Evolutionary conservation across 2,329 filamentous ascomycete species (phyloP), one percentile per base, ranked within the genome.

Genomic region (Cladosporium sphaerospermum): DNA sequence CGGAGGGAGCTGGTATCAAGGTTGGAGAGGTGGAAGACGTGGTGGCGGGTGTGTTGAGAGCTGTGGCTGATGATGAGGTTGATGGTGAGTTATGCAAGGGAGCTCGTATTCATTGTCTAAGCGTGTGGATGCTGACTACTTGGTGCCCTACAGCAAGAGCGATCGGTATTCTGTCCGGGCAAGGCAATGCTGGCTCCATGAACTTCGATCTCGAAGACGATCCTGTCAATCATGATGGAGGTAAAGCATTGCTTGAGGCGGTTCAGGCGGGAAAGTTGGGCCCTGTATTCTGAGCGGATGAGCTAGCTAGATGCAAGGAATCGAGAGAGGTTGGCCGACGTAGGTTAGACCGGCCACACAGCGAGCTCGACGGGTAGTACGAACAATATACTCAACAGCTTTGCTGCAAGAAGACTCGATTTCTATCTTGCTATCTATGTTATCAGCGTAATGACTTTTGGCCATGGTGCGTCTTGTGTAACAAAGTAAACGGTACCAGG

Each of bases 181-280:
- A 54, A 18, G 48, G 55, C 11, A 47, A 34, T 11, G 43, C 46
- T 0, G 58, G 58, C 16, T 58, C 59, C 36, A 47, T 50, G 50
- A 62, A 61, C 19, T 59, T 59, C 34, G 60, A 62, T 50, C 28
- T 61, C n/a, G 51, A 54, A 5, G 59, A 61, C 53, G 60, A 62
- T 56, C 54, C 52, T 39, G 49, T 51, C 31, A 54, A 56, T 16
- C 16, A 41, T 16, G 56, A 58, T 54, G 56, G 33, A 7, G 56
- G 56, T 11, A 40, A 37, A 18, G 51, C 52, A 13, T 18, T 57
- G 18, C 36, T 54, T 10, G 54, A 39, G 36, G 32, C 45, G 6
- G 50, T 55, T 13, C 33, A 36, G 39, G 52, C 53, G 34, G 54
- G 53, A 11, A 45, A 46, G n/a, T n/a, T 53, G 23, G 50, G 50